A percentile compares a stretch with the other conserved stretches of the same genome.
phyloP scores from a whole-genome alignment of 345 rosid genomes.

The Erysimum cheiranthoides region DNA sequence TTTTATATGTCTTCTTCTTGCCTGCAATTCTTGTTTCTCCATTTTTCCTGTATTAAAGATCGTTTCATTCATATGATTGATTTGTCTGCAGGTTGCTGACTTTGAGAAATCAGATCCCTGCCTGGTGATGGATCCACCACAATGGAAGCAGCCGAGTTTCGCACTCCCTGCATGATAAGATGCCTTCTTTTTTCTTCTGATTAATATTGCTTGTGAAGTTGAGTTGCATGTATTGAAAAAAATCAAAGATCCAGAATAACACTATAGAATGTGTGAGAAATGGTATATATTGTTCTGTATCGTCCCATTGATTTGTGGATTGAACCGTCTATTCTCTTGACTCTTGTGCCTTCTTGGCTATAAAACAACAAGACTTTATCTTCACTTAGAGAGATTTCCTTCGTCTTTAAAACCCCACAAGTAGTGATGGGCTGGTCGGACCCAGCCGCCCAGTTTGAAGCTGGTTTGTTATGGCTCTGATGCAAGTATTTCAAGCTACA shows the following conservation, averaged over 20 bases:
- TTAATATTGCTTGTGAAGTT: conserved; percentile 28
- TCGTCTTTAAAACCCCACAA: neutral
- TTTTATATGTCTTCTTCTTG: conserved; percentile 15
- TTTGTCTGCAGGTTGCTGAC: conserved; percentile 70
- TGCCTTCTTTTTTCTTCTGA: neutral
- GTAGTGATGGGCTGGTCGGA: neutral
- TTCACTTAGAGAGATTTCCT: neutral
- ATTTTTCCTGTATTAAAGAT: neutral
- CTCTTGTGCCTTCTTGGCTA: conserved; percentile 22
- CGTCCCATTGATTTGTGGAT: conserved; percentile 13
- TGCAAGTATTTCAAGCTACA: neutral
- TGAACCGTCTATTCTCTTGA: conserved; percentile 12
- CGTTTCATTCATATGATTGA: conserved; percentile 16
- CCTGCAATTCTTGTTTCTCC: neutral
- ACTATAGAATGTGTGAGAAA: conserved; percentile 14
- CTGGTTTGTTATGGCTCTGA: neutral
- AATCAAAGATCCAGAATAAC: neutral
- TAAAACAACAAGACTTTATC: conserved; percentile 6
- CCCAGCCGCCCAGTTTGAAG: neutral
- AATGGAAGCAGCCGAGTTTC: conserved; percentile 78
- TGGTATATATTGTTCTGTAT: neutral
- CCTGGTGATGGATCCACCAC: conserved; percentile 78
- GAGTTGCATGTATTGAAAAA: conserved; percentile 21
- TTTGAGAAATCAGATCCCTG: conserved; percentile 90
- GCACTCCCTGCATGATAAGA: conserved; percentile 71